Evolutionary conservation across 2,329 filamentous ascomycete genomes (phyloP), one percentile per base, ranked within the genome.

Genomic region (Fusarium phyllophilum): DNA sequence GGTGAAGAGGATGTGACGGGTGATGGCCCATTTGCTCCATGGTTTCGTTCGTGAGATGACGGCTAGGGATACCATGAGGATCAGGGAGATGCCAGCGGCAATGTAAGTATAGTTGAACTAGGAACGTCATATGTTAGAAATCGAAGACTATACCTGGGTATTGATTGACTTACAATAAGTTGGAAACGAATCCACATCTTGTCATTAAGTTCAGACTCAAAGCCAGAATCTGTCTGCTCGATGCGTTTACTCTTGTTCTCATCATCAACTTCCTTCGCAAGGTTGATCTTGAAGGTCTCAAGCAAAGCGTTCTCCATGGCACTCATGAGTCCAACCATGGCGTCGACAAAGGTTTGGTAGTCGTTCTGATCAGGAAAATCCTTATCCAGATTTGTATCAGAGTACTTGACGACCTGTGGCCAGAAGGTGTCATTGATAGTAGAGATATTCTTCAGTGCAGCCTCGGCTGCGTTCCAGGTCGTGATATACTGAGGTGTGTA

Each of bases 81-180:
- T 70, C 31, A 83, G 73, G 29, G 79, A 78, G 56, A 75, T 55
- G 1, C 81, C 82, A 7, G 78, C 78, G 18, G 79, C 75, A 36
- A 83, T 70, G 56, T 82, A 84, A 12, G 78, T 80, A 54, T 81
- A 83, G 24, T 78, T 74, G 62, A 83, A 83, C 81, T 83, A 22
- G 26, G 26, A 29, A 29, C 7, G 31, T 4, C 13, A 20, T 18
- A 8, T 29, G 31, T 72, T 48, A 77, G 61, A 26, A 8, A 14
- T 5, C 13, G 13, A 52, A 26, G 14, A n/a, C 13, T 14, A 29
- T n/a, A 38, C 8, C 5, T n/a, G 10, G 14, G 8, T 12, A 24
- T 24, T 18, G 15, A 12, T 6, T 22, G 9, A 67, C 80, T 72
- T 75, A 83, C 82, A 54, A 82, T 78, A 9, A 83, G 70, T 17